Evolutionary conservation across 2,329 filamentous ascomycete genomes (phyloP), one percentile per base, ranked within the genome.

Genomic region (Botryosphaeria dothidea): DNA sequence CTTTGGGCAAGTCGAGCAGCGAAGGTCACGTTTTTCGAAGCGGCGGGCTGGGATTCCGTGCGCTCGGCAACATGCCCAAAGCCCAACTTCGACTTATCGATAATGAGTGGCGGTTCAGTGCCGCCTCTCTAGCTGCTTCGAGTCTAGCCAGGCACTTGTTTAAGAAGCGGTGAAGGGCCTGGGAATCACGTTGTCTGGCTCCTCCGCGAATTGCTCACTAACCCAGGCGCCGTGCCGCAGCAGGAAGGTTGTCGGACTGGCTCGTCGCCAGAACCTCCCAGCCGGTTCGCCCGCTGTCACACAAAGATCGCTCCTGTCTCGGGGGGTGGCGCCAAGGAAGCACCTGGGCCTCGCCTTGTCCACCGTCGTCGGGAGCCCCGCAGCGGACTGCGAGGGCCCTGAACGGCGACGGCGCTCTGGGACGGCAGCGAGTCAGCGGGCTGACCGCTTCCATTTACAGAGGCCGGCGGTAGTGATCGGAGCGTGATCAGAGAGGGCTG

Each of bases 111-210:
- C 51, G 51, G 34, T 56, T 56, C 27, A 41, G 17, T 25, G 54
- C 45, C 23, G 56, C 56, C 5, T 51, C 23, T 23, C 46, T 49
- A 51, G 58, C 58, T 62, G 58, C 29, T 25, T 62, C 58, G 23
- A 62, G 58, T 62, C 58, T 62, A 62, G 58, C 58, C 58, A 62
- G 58, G 58, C 58, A 62, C 58, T 62, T 60, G 56, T 46, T 60
- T 60, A 46, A 60, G 56, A 60, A 46, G 56, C 56, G 56, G 56
- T 60, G 56, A 60, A 43, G 43, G 36, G 38, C 38, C 17, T 23
- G 38, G 23, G 25, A 21, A 62, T 51, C 58, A 62, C 46, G 58
- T 51, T 62, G 58, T 27, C 57, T 25, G 57, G 9, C 34, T 38
- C 23, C 51, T 56, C 51, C 51, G n/a, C 36, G 54, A 19, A 45